Percentiles rank a stretch among this genome's conserved stretches.
These are phyloP conservation scores for Ormosia emarginata DNA, from an alignment of 306 rosid species.

Conservation along the genomic window DNA sequence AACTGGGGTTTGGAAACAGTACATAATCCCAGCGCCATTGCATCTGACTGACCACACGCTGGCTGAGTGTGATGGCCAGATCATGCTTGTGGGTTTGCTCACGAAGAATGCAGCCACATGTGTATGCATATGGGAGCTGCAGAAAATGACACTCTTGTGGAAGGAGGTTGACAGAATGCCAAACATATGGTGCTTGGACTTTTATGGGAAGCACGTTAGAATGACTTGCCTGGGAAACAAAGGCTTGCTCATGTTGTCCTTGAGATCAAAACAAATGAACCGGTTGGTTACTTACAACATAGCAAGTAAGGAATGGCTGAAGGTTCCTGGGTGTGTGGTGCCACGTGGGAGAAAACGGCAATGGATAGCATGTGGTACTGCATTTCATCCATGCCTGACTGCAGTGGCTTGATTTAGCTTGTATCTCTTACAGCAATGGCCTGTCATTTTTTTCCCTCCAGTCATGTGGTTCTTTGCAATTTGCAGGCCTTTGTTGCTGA, in stretches of 20 bases:
- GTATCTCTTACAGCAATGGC: conserved; percentile 12
- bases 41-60: conserved; percentile 71
- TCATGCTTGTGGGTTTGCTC: conserved; percentile 84
- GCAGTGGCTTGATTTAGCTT: conserved; percentile 57
- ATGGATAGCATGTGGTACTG: conserved; percentile 71
- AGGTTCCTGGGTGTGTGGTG: conserved; percentile 67
- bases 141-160: conserved; percentile 93
- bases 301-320: conserved; percentile 73
- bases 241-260: conserved; percentile 89
- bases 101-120: conserved; percentile 89
- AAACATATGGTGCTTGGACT: conserved; percentile 96
- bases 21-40: conserved; percentile 65
- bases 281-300: conserved; percentile 72
- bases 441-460: not conserved
- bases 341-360: conserved; percentile 69
- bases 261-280: conserved; percentile 68
- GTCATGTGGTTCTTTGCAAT: conserved; percentile 25
- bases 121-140: conserved; percentile 97
- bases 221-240: conserved; percentile 96
- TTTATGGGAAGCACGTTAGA: conserved; percentile 94
- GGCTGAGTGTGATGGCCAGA: conserved; percentile 78
- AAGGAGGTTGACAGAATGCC: conserved; percentile 99
- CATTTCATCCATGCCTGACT: conserved; percentile 79
- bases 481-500: conserved; percentile 15
- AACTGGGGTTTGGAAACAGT: conserved; percentile 74